Evolutionary conservation across 2,329 filamentous ascomycete genomes (phyloP).

Genomic region (Periconia sp.): DNA sequence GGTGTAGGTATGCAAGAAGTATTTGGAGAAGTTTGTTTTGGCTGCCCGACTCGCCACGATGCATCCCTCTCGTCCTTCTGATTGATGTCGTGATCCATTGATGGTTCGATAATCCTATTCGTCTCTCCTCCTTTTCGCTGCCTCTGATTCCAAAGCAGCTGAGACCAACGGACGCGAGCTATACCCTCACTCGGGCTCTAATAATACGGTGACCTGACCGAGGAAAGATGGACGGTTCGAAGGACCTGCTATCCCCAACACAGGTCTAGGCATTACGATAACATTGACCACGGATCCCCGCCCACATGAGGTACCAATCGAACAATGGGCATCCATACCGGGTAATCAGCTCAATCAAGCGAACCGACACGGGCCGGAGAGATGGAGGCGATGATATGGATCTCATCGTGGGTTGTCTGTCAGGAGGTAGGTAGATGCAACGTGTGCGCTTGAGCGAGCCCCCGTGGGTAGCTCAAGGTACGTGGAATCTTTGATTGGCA

Average conservation of each 20-base stretch:
- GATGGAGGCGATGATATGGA: not conserved
- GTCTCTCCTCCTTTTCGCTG: not conserved
- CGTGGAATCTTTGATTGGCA: not conserved
- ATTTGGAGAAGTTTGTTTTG: not conserved
- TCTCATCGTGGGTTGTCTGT: not conserved
- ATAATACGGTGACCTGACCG: not conserved
- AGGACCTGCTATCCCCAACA: not conserved
- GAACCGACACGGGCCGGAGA: not conserved
- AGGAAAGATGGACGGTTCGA: not conserved
- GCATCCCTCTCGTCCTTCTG: not conserved
- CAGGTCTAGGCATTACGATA: not conserved
- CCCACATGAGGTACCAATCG: not conserved
- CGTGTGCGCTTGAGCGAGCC: not conserved
- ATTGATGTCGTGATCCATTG: not conserved
- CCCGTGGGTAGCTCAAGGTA: not conserved
- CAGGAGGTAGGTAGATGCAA: not conserved
- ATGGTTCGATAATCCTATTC: not conserved
- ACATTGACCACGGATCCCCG: not conserved
- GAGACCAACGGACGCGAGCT: too few species aligned
- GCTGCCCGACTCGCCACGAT: not conserved
- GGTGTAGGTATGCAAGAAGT: too few species aligned
- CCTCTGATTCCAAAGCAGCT: too few species aligned
- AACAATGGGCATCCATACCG: not conserved
- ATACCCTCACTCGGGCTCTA: not conserved
- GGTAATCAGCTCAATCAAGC: not conserved